phyloP scores from a whole-genome alignment of 176 grass and related monocot species.

The Triticum timopheevii region DNA sequence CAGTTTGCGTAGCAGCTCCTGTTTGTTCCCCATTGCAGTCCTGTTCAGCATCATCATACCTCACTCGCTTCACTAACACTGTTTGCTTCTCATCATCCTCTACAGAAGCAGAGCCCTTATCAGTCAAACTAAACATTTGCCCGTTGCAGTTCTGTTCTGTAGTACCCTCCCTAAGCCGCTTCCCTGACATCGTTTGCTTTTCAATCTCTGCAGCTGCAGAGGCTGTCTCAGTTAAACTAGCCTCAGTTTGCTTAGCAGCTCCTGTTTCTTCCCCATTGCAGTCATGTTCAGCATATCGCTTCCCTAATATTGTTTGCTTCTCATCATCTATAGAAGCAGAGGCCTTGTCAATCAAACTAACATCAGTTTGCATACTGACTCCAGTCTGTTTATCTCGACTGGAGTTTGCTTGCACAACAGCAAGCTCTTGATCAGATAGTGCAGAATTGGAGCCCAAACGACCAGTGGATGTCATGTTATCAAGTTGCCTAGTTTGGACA shows the following conservation, averaged over 20 bases:
- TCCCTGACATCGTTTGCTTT: neutral
- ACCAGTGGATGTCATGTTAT: conserved; percentile 28
- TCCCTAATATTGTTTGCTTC: conserved; percentile 3
- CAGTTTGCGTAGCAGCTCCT: conserved; percentile 22
- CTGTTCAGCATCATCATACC: conserved; percentile 24
- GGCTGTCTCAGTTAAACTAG: neutral
- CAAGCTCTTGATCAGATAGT: conserved; percentile 40
- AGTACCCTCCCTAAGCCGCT: neutral
- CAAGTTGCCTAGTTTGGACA: conserved; percentile 33
- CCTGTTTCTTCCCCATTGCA: conserved; percentile 28
- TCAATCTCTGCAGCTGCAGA: neutral
- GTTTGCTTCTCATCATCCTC: conserved; percentile 36
- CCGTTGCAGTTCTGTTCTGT: neutral
- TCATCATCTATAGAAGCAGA: neutral
- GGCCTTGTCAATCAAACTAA: conserved; percentile 39
- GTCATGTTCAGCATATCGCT: conserved; percentile 31
- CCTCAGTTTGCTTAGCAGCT: neutral
- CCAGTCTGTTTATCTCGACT: conserved; percentile 26
- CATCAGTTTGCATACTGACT: conserved; percentile 18
- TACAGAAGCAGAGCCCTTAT: neutral
- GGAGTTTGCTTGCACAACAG: conserved; percentile 27
- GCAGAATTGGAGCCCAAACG: conserved; percentile 49
- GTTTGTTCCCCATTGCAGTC: conserved; percentile 22
- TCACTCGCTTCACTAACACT: conserved; percentile 29
- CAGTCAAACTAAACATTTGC: neutral